Evolutionary conservation across 2,329 filamentous ascomycete species (phyloP).

Genomic region (Curvularia sp.): DNA sequence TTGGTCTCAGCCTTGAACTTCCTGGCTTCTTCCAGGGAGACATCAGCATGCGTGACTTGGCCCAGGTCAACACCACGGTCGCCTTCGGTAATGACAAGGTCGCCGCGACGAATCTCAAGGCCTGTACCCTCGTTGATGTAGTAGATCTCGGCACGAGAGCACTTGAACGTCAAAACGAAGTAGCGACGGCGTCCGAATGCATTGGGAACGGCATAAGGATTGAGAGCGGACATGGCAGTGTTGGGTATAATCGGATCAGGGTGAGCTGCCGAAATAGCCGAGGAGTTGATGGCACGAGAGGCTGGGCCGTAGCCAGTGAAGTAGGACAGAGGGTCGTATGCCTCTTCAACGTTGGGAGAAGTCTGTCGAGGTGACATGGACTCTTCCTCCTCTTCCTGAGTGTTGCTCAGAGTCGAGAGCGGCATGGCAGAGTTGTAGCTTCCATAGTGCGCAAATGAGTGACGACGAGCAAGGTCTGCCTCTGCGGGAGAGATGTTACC

Average conservation of each 20-base stretch:
- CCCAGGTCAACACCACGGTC: slow-evolving; percentile 95
- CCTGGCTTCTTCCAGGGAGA: slow-evolving; percentile 86
- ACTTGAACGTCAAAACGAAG: slow-evolving; percentile 96
- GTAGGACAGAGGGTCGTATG: slow-evolving; percentile 52
- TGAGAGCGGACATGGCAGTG: slow-evolving; percentile 30
- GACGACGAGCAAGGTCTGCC: slow-evolving; percentile 70
- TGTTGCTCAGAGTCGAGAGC: slow-evolving; percentile 38
- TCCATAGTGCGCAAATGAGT: slow-evolving; percentile 69
- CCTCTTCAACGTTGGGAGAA: slow-evolving; percentile 60
- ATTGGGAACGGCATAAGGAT: slow-evolving; percentile 46
- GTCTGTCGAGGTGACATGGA: slow-evolving; percentile 33
- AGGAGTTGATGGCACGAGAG: slow-evolving; percentile 46
- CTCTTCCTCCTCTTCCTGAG: slow-evolving; percentile 43
- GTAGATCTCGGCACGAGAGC: slow-evolving; percentile 91
- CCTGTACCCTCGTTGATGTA: slow-evolving; percentile 97
- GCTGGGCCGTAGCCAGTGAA: slow-evolving; percentile 48
- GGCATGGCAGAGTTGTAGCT: slow-evolving; percentile 37
- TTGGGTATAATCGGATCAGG: slow-evolving; percentile 42
- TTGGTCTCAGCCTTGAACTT: slow-evolving; percentile 89
- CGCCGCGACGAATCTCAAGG: slow-evolving; percentile 85
- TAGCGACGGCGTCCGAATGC: slow-evolving; percentile 55
- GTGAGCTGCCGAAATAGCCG: slow-evolving; percentile 46
- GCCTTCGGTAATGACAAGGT: slow-evolving; percentile 96
- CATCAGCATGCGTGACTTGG: slow-evolving; percentile 86
- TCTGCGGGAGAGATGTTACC: slow-evolving; percentile 33